Conservation (phyloP, 2,329 filamentous ascomycete genomes). For the Claviceps arundinis region DNA sequence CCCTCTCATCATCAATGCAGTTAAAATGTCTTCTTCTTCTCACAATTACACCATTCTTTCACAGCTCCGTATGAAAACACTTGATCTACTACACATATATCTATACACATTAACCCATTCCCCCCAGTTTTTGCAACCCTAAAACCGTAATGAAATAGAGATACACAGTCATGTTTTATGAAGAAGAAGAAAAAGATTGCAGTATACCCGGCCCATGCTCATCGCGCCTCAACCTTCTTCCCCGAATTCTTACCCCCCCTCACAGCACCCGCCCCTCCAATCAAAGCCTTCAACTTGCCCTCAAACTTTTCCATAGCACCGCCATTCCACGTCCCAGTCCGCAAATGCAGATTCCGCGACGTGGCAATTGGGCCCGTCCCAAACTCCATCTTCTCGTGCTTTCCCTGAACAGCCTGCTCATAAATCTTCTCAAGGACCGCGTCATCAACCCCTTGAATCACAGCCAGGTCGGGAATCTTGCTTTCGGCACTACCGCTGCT, state of each 20-base stretch:
- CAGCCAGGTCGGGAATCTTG: slow-evolving; percentile 8
- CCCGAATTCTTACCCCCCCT: background rate
- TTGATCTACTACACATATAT: no score
- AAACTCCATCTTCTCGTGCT: slow-evolving; percentile 23
- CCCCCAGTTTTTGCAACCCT: no score
- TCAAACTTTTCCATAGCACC: slow-evolving; percentile 24
- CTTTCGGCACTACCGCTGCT: slow-evolving; percentile 12
- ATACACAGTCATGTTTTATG: no score
- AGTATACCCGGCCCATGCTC: background rate
- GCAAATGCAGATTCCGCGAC: slow-evolving; percentile 24
- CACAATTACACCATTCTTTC: no score
- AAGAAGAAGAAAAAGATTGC: background rate
- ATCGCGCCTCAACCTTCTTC: background rate
- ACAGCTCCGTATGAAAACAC: no score
- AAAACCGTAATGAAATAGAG: no score
- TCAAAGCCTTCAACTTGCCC: slow-evolving; percentile 23
- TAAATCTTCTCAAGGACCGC: slow-evolving; percentile 20
- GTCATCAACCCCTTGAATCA: slow-evolving; percentile 20
- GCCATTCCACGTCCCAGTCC: slow-evolving; percentile 22
- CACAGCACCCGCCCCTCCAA: slow-evolving; percentile 9
- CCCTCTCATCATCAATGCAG: no score
- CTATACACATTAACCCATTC: no score
- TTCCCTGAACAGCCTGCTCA: slow-evolving; percentile 21
- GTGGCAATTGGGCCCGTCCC: slow-evolving; percentile 20
- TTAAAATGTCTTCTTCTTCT: no score